Base-by-base conservation (phyloP, 495 filamentous ascomycete species). In the Penicillium parvum region DNA sequence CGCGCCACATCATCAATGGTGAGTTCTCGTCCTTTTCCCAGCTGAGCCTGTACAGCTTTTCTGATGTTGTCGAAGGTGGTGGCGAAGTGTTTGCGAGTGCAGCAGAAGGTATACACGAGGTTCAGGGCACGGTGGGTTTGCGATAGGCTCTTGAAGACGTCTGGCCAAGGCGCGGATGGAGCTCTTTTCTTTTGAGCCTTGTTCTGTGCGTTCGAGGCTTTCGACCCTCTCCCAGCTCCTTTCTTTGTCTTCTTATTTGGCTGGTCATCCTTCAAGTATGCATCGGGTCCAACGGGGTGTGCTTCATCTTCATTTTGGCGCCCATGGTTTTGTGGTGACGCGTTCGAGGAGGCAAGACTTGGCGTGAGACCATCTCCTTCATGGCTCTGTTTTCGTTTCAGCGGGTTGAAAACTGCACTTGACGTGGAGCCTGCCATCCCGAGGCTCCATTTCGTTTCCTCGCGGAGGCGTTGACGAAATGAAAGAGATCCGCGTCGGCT, bases 21-120 rank as follows among this genome's bases (percentile, higher is more conserved):
- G 29, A 97, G 65, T 20, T 79, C 68, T 19, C 79, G 76, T 8
- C 55, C 58, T 52, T 48, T 43, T 1, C 86, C 84, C 34, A 79
- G 86, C 58, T 96, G 88, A 1, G 74, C 77, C 63, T 96, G 89
- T 0, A 97, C 90, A 0, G 92, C 81, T 0, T 79, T 73, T 48
- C 83, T 86, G 37, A 98, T 84, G 28, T 82, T 95, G 16, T 90
- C 83, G 53, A 95, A 90, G 0, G 94, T 96, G 0, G 92, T 96
- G 0, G 83, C 83, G 6, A 97, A 70, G 47, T 96, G 88, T 58
- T 94, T 95, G 7, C 94, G 82, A 6, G 91, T 90, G 56, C 82
- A 91, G 63, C 86, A 90, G 64, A 98, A 97, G 1, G 92, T 97
- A 55, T 87, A 95, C 5, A 96, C 88, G 3, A 96, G 64, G 53